Evolutionary conservation across 192 early-diverging fungal species (phyloP).

Genomic region (Linnemannia zychae): DNA sequence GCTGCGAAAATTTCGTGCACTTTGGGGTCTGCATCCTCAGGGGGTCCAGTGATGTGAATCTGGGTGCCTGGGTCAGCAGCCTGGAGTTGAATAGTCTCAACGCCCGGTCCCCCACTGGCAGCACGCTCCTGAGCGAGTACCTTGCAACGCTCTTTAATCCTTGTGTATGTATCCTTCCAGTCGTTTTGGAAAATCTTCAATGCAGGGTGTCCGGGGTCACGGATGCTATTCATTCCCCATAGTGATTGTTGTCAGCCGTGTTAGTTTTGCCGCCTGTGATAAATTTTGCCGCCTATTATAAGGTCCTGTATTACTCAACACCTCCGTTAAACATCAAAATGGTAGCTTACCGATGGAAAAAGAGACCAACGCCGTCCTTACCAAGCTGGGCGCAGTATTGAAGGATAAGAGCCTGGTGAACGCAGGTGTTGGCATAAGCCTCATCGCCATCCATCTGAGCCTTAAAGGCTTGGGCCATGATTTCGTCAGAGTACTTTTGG

Average conservation of each 20-base stretch:
- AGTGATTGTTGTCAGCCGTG: too few relatives aligned
- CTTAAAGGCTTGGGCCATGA: constrained; percentile 88
- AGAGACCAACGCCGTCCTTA: constrained; percentile 84
- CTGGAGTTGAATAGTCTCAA: constrained; percentile 81
- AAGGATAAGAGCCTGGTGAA: constrained; percentile 85
- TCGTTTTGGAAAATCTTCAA: constrained; percentile 88
- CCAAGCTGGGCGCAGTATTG: constrained; percentile 90
- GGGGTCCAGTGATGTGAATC: constrained; percentile 77
- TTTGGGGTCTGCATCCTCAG: constrained; percentile 69
- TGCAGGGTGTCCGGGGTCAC: constrained; percentile 67
- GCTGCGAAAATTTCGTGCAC: constrained; percentile 76
- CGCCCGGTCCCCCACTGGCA: constrained; percentile 54
- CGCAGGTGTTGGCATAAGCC: constrained; percentile 76
- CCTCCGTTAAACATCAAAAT: neutral
- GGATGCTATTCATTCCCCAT: constrained; percentile 33
- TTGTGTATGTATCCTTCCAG: constrained; percentile 86
- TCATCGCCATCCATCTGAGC: constrained; percentile 80
- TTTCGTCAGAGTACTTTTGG: constrained; percentile 82
- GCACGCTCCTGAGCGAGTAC: constrained; percentile 68
- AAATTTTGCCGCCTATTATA: too few relatives aligned
- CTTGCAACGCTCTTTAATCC: constrained; percentile 82
- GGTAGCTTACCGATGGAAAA: constrained; percentile 78
- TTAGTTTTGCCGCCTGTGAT: neutral
- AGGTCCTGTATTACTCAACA: too few relatives aligned
- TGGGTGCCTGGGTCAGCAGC: constrained; percentile 77